A percentile compares a stretch with the other conserved stretches of the same genome.
These are phyloP conservation scores for Gymnopilus dilepis DNA, from an alignment of 768 basidiomycete species.

Conservation along the genomic window DNA sequence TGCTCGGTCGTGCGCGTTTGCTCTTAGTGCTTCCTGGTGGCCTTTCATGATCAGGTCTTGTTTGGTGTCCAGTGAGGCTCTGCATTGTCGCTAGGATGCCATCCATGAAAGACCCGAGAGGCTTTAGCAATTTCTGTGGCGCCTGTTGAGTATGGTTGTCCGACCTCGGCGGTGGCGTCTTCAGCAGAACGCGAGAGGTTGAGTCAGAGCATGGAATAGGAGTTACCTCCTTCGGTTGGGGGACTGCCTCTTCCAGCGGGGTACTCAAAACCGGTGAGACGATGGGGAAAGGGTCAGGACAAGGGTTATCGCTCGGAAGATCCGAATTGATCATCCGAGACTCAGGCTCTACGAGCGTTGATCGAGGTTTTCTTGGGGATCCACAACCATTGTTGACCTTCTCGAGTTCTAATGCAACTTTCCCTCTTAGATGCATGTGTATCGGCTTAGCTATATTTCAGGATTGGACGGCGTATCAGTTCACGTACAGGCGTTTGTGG, in stretches of 20 bases:
- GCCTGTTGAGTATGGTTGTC: neutral
- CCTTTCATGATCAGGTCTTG: too few relatives aligned
- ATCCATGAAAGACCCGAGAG: constrained; percentile 41
- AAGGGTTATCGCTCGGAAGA: too few relatives aligned
- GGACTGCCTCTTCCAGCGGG: neutral
- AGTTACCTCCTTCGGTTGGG: neutral
- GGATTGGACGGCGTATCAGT: too few relatives aligned
- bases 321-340: too few relatives aligned
- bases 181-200: neutral
- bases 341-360: too few relatives aligned
- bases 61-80: constrained; percentile 21
- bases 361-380: too few relatives aligned
- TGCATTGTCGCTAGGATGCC: constrained; percentile 42
- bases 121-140: constrained; percentile 31
- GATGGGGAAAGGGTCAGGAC: neutral
- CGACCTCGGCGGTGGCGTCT: neutral
- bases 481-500: neutral
- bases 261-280: neutral
- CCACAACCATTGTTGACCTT: neutral
- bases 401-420: neutral
- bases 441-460: neutral
- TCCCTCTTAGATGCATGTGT: too few relatives aligned
- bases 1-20: neutral
- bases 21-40: constrained; percentile 5
- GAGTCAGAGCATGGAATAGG: neutral